Conservation (phyloP, 257 asterid genomes). For the Solanum acaule region DNA sequence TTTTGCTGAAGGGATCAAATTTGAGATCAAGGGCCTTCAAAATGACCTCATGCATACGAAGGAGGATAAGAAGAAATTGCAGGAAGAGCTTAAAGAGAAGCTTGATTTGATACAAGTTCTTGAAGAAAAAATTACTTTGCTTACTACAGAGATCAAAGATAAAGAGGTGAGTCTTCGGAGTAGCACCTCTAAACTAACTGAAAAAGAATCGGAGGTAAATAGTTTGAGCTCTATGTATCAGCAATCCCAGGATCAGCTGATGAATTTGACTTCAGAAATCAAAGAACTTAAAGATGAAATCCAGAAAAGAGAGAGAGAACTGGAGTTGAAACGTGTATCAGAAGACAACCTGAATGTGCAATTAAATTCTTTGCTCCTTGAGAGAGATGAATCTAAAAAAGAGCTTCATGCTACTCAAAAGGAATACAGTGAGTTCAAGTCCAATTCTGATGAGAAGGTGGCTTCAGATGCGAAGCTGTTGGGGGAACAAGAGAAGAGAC, state of each 20-base stretch:
- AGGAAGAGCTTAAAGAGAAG: slow-evolving; percentile 52
- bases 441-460: slow-evolving; percentile 29
- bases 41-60: slow-evolving; percentile 17
- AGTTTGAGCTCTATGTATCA: slow-evolving; percentile 19
- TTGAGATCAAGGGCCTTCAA: slow-evolving; percentile 33
- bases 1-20: slow-evolving; percentile 37
- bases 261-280: slow-evolving; percentile 30
- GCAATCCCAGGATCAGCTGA: slow-evolving; percentile 34
- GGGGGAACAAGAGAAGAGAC: slow-evolving; percentile 34
- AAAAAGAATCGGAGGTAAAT: slow-evolving; percentile 36
- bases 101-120: slow-evolving; percentile 27
- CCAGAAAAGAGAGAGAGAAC: slow-evolving; percentile 34
- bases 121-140: slow-evolving; percentile 46
- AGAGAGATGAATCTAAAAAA: slow-evolving; percentile 33
- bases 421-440: slow-evolving; percentile 41
- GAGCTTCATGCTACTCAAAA: slow-evolving; percentile 25
- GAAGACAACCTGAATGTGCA: slow-evolving; percentile 29
- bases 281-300: slow-evolving; percentile 31
- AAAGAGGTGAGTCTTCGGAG: slow-evolving; percentile 29
- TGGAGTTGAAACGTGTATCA: slow-evolving; percentile 33
- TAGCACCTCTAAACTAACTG: slow-evolving; percentile 28
- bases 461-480: slow-evolving; percentile 48
- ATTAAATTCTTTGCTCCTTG: slow-evolving; percentile 20
- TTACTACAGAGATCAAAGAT: slow-evolving; percentile 47
- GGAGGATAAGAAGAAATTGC: slow-evolving; percentile 40